Conservation (phyloP, 2,329 filamentous ascomycete species). For the Colletotrichum cuscutae region DNA sequence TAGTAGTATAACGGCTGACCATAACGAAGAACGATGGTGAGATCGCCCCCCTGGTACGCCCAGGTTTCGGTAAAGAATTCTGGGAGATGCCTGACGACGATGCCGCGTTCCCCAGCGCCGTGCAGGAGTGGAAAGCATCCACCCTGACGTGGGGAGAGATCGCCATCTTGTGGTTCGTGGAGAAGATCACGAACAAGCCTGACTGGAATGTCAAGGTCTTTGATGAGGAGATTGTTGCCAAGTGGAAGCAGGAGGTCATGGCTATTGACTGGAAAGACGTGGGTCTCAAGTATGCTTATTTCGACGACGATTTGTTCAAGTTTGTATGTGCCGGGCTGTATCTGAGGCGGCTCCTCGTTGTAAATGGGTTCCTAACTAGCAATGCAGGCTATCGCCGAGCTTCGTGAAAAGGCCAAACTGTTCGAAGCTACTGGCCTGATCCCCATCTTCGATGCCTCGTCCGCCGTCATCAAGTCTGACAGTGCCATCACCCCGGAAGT, state of each 20-base stretch:
- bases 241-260: conserved; percentile 38
- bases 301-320: conserved; percentile 44
- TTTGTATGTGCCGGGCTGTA: conserved; percentile 37
- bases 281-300: conserved; percentile 38
- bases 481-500: conserved; percentile 39
- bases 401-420: conserved; percentile 45
- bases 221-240: conserved; percentile 38
- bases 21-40: conserved; percentile 14
- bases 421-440: conserved; percentile 46
- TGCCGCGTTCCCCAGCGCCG: conserved; percentile 6
- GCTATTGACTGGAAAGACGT: conserved; percentile 42
- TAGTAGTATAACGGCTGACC: background rate
- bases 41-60: conserved; percentile 9
- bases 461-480: conserved; percentile 49
- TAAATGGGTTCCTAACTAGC: too few relatives aligned
- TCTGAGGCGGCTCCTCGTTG: background rate
- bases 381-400: conserved; percentile 45
- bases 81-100: background rate
- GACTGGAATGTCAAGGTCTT: conserved; percentile 41
- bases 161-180: conserved; percentile 42
- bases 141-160: conserved; percentile 33
- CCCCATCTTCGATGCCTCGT: conserved; percentile 46
- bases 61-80: conserved; percentile 10
- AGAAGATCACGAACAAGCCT: conserved; percentile 42
- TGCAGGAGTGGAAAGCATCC: conserved; percentile 4